Evolutionary conservation across 352 stramenopile genomes (phyloP), one percentile per base, ranked within the genome.

Genomic region (Phytopythium chamaehyphon): DNA sequence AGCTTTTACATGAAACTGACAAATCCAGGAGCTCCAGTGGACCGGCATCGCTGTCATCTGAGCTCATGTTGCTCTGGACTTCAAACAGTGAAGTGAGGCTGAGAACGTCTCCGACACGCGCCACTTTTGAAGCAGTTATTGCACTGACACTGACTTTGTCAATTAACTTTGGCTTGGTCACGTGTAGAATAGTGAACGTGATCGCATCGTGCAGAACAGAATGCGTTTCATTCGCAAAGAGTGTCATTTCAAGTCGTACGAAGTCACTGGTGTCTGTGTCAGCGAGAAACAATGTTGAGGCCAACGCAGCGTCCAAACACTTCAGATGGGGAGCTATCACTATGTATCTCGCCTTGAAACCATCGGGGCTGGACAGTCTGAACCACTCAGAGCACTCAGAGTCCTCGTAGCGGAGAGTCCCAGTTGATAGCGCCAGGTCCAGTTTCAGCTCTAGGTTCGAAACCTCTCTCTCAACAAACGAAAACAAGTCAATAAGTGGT

Each of bases 231-330:
- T 60, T 53, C 18, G 26, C 54, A 14, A 66, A 49, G 3, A 69
- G 39, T 10, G 65, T 54, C 23, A 69, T 24, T 16, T 39, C 37
- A 26, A 63, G n/a, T 21, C 23, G 10, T 15, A 61, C 26, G 0
- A 22, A 23, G 46, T 47, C 26, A 23, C 50, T 47, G n/a, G 28
- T 26, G 19, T n/a, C 18, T 40, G 43, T 18, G 7, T 40, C 12
- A 21, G 24, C 55, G 3, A 50, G 48, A 12, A 63, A 21, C 37
- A 49, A 33, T 18, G 61, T 42, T 2, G 51, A 59, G 22, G 37
- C 18, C 12, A 78, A 39, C 10, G 60, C 59, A 16, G 16, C 26
- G 26, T 59, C 66, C 39, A 73, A 46, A 22, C 69, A 76, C 21
- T 47, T 19, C 43, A 66, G 21, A 47, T 61, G 50, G 4, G 55